Evolutionary conservation across 768 basidiomycete genomes (phyloP), one percentile per base, ranked within the genome.

Genomic region (Termitomyces sp.): DNA sequence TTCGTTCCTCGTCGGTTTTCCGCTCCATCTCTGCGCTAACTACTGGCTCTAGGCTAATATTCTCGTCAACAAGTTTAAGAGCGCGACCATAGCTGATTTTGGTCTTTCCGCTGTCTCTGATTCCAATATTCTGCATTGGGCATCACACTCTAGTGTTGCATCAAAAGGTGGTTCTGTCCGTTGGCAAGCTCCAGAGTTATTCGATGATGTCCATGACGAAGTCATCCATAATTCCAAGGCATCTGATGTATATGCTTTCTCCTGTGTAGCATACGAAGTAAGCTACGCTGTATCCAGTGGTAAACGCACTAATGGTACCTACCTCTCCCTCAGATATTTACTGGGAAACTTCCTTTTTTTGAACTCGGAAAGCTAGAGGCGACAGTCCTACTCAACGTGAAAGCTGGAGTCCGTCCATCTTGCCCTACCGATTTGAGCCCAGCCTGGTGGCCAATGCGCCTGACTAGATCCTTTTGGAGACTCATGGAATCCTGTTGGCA

Each of bases 11-110:
- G 22, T 7, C 18, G 22, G n/a, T 36, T n/a, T 36, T 10, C 34
- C 9, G 5, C 16, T 6, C 13, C 15, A n/a, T 2, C 7, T 29
- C 28, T n/a, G 3, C 33, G 16, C 5, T 34, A 18, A 22, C 9
- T 3, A 16, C 10, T 34, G n/a, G 10, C 16, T 8, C 18, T 28
- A 71, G 68, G 60, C 61, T 9, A 71, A 69, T 44, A 63, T 71
- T 22, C 60, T 71, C 2, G 57, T 70, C 22, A 54, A 61, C 37
- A n/a, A 52, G 4, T 51, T 39, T 12, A 56, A 57, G 8, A 54
- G 62, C 18, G 69, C 62, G 4, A 62, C 64, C 26, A 50, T 71
- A 13, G 62, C 66, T 7, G 69, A 70, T 48, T 70, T 70, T 47
- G 69, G 68, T 6, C 58, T 67, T 15, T 57, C 64, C 0, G 44